Evolutionary conservation across 2,329 filamentous ascomycete genomes (phyloP), one percentile per base, ranked within the genome.

Genomic region (Venturia oleaginea): DNA sequence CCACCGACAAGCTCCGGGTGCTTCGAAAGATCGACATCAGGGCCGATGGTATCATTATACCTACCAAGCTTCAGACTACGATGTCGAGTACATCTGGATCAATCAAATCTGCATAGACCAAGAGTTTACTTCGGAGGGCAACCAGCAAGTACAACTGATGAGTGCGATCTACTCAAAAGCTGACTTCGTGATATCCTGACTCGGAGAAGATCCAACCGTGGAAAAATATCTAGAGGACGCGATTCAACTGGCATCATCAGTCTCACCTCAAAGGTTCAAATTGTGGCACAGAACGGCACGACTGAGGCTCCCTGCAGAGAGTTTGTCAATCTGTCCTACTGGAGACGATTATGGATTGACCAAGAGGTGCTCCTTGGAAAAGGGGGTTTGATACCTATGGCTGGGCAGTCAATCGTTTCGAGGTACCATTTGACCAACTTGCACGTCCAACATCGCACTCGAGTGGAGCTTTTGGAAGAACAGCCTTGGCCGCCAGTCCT

Each of bases 41-140:
- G 32, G 32, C n/a, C 27, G 24, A 15, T 57, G 51, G 51, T 57
- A 57, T n/a, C 22, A 19, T 5, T 57, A 57, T 22, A 57, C 51
- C 15, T 34, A 42, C 19, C 59, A 17, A 37, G 37, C 27, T 22
- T 40, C 59, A 32, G 19, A 32, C 27, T 38, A 40, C 17, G 59
- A 61, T 40, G 59, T 61, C 2, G 37, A 61, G 38, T 43, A 42
- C 38, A 8, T 43, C 37, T 61, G 59, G 59, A 17, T 61, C 22
- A 38, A 61, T 27, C 37, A 42, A n/a, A 61, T 61, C 38, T 61
- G 37, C 22, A 61, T 61, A 27, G 27, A 61, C 38, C 59, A 61
- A 22, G 17, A 7, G 10, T 42, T n/a, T 15, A 48, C 11, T n/a
- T 40, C 37, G 4, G 59, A 61, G 19, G n/a, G 42, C 22, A 61